A percentile compares a stretch with the other conserved stretches of the same genome.
phyloP scores from a whole-genome alignment of 371 early-diverging fungal genomes.

The Mortierella sp. region DNA sequence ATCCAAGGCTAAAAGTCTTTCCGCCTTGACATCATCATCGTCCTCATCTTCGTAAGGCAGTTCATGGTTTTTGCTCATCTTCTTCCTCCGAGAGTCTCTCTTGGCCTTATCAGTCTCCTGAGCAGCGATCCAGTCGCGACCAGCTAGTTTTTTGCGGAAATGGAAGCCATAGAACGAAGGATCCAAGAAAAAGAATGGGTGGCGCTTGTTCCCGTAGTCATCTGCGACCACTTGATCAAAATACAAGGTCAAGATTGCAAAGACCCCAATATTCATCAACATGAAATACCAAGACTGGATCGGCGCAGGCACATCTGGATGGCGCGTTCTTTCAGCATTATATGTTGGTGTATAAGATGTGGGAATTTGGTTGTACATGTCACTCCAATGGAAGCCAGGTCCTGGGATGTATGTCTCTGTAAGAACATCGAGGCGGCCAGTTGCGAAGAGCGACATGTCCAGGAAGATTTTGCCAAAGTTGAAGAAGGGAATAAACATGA shows the following conservation, averaged over 20 bases:
- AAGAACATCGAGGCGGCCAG: slow-evolving; percentile 69
- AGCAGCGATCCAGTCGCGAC: slow-evolving; percentile 40
- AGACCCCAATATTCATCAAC: slow-evolving; percentile 69
- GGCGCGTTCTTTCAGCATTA: slow-evolving; percentile 45
- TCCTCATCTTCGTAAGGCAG: slow-evolving; percentile 37
- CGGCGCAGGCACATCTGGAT: slow-evolving; percentile 68
- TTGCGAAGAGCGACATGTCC: slow-evolving; percentile 71
- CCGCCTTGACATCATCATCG: slow-evolving; percentile 65
- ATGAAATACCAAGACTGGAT: slow-evolving; percentile 67
- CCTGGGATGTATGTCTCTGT: slow-evolving; percentile 70
- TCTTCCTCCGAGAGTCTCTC: slow-evolving; percentile 24
- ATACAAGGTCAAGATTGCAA: slow-evolving; percentile 68
- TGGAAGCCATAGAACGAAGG: slow-evolving; percentile 73
- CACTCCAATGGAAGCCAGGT: slow-evolving; percentile 69
- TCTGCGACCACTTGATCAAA: slow-evolving; percentile 78
- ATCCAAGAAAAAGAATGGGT: slow-evolving; percentile 70
- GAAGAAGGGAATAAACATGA: slow-evolving; percentile 77
- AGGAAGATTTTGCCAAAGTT: slow-evolving; percentile 80
- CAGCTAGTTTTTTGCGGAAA: slow-evolving; percentile 35
- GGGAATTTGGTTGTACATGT: slow-evolving; percentile 65
- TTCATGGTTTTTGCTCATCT: slow-evolving; percentile 23
- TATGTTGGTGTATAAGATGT: slow-evolving; percentile 61
- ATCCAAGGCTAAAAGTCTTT: slow-evolving; percentile 53
- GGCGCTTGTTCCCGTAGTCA: slow-evolving; percentile 71
- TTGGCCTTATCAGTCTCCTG: slow-evolving; percentile 40